A percentile compares a stretch with the other conserved stretches of the same genome.
Conservation (phyloP, 257 asterid species). For the Cinchona pubescens region DNA sequence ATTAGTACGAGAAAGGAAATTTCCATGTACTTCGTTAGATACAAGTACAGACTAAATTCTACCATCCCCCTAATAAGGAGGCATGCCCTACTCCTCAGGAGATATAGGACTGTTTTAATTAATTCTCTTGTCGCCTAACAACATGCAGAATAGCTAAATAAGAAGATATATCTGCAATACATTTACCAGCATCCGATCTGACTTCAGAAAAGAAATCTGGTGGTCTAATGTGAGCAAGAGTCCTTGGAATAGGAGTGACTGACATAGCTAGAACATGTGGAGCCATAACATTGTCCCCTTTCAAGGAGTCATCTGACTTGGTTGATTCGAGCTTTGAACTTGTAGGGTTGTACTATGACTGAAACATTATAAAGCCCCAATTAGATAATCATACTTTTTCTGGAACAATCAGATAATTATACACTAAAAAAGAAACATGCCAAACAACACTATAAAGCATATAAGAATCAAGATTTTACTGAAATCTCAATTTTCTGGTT, state of each 20-base stretch:
- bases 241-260: conserved; percentile 97
- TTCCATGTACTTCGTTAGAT: conserved; percentile 51
- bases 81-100: conserved; percentile 35
- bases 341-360: conserved; percentile 65
- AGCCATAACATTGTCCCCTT: conserved; percentile 57
- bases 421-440: not conserved
- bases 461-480: not conserved
- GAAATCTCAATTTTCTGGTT: not conserved
- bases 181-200: not conserved
- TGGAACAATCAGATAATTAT: too few relatives aligned
- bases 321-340: conserved; percentile 47
- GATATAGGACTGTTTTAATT: not conserved
- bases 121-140: not conserved
- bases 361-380: conserved; percentile 36
- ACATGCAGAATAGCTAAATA: not conserved
- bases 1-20: conserved; percentile 30
- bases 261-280: conserved; percentile 98
- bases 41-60: conserved; percentile 44
- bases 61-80: conserved; percentile 38
- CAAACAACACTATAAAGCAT: not conserved
- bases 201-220: not conserved
- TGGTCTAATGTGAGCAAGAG: conserved; percentile 51
- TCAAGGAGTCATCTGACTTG: conserved; percentile 37
- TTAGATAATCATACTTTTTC: too few relatives aligned
- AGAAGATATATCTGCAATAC: not conserved